These are phyloP conservation scores for Claviceps sp. DNA, from an alignment of 2,329 filamentous ascomycete genomes.

Conservation along the genomic window DNA sequence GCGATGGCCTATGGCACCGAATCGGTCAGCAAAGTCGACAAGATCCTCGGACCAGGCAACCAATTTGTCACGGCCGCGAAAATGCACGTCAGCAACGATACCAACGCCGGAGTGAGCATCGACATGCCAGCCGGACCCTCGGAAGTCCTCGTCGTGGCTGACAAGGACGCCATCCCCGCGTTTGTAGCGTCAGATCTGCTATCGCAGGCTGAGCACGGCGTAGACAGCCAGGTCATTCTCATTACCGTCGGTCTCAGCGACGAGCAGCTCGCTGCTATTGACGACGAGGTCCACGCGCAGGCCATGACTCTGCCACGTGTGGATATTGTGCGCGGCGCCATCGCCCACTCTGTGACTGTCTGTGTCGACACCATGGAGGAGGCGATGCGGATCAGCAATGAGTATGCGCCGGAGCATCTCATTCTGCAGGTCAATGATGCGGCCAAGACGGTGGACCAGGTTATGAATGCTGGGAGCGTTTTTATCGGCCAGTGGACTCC, in stretches of 20 bases:
- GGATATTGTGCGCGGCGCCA: conserved; percentile 82
- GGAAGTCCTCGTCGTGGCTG: conserved; percentile 91
- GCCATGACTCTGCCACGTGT: conserved; percentile 78
- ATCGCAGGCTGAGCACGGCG: conserved; percentile 91
- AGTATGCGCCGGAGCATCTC: conserved; percentile 91
- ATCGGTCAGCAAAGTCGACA: conserved; percentile 91
- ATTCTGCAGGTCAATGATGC: conserved; percentile 81
- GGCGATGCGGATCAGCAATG: conserved; percentile 74
- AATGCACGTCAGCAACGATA: conserved; percentile 97
- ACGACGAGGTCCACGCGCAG: conserved; percentile 81
- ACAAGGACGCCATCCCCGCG: conserved; percentile 74
- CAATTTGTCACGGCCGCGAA: conserved; percentile 98
- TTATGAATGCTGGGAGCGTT: conserved; percentile 89
- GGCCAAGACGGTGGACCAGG: conserved; percentile 57
- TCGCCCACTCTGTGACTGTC: conserved; percentile 84
- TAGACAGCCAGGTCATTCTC: conserved; percentile 88
- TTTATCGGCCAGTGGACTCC: conserved; percentile 96
- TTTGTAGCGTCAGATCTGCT: conserved; percentile 93
- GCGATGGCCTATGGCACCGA: conserved; percentile 97
- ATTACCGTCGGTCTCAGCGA: conserved; percentile 73
- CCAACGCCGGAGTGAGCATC: conserved; percentile 85
- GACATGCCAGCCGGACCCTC: conserved; percentile 98
- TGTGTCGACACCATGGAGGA: conserved; percentile 56
- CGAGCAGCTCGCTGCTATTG: conserved; percentile 63
- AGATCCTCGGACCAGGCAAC: conserved; percentile 94